phyloP scores from a whole-genome alignment of 768 basidiomycete species.

The Amanita jacksonii region DNA sequence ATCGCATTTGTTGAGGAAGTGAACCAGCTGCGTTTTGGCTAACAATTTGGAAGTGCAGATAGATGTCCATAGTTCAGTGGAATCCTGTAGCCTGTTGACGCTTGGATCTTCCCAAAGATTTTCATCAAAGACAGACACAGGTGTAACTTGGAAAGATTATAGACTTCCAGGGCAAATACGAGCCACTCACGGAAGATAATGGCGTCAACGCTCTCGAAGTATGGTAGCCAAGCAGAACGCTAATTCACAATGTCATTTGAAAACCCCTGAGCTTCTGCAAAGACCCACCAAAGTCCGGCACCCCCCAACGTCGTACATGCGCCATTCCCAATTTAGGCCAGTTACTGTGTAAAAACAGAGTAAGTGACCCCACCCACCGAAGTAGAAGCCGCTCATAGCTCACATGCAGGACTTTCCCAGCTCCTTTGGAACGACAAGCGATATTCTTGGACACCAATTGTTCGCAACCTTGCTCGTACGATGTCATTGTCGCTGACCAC shows the following conservation, averaged over 20 bases:
- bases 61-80: constrained; percentile 60
- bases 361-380: background rate
- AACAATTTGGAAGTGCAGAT: constrained; percentile 60
- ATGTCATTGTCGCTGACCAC: constrained; percentile 65
- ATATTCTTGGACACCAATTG: constrained; percentile 65
- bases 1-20: constrained; percentile 65
- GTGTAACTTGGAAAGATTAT: constrained; percentile 39
- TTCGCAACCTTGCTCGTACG: constrained; percentile 59
- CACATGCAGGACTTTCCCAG: constrained; percentile 27
- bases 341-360: constrained; percentile 8
- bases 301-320: constrained; percentile 71
- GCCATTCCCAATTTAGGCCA: constrained; percentile 47
- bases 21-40: constrained; percentile 46
- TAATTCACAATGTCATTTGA: constrained; percentile 21
- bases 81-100: constrained; percentile 69
- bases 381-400: constrained; percentile 1
- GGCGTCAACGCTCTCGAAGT: constrained; percentile 69
- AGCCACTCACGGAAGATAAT: constrained; percentile 56
- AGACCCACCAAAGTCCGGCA: constrained; percentile 58
- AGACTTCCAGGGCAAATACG: background rate
- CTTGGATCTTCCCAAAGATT: constrained; percentile 56
- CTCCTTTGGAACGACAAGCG: constrained; percentile 36
- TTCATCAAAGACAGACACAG: constrained; percentile 76
- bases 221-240: constrained; percentile 75
- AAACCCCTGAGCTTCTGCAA: too few species aligned